phyloP scores from a whole-genome alignment of 108 stramenopile genomes.

The Cyclotella kingstonii region DNA sequence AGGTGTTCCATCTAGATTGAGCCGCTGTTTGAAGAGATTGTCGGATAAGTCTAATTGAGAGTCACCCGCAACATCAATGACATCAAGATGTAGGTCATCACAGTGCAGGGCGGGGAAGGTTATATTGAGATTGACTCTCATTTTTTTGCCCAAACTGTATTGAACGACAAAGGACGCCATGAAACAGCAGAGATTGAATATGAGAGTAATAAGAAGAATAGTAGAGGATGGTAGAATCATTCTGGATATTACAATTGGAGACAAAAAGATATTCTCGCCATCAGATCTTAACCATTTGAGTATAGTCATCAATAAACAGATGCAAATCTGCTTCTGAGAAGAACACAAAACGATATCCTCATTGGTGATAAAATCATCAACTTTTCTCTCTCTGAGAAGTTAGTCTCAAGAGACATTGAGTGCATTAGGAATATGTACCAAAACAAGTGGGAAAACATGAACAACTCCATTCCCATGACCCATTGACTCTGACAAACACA shows the following conservation, averaged over 20 bases:
- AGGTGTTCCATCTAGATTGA: conserved; percentile 35
- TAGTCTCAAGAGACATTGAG: background rate
- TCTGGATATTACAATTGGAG: background rate
- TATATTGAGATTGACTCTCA: conserved; percentile 92
- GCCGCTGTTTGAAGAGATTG: conserved; percentile 58
- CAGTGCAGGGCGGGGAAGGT: conserved; percentile 95
- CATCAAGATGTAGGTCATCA: conserved; percentile 94
- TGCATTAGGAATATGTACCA: background rate
- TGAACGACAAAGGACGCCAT: background rate
- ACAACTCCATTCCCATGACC: background rate
- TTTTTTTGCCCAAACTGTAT: conserved; percentile 70
- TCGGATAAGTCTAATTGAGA: conserved; percentile 92
- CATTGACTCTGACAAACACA: background rate
- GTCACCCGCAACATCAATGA: conserved; percentile 98
- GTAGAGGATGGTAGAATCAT: background rate
- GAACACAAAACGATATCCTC: conserved; percentile 16
- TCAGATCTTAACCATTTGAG: conserved; percentile 20
- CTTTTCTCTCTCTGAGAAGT: background rate
- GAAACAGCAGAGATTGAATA: background rate
- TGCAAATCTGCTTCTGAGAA: conserved; percentile 17
- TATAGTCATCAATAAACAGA: conserved; percentile 22
- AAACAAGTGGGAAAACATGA: background rate
- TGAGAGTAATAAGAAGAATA: background rate
- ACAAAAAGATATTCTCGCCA: background rate
- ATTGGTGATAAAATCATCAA: background rate